phyloP scores from a whole-genome alignment of 306 rosid genomes.

The Morella rubra region DNA sequence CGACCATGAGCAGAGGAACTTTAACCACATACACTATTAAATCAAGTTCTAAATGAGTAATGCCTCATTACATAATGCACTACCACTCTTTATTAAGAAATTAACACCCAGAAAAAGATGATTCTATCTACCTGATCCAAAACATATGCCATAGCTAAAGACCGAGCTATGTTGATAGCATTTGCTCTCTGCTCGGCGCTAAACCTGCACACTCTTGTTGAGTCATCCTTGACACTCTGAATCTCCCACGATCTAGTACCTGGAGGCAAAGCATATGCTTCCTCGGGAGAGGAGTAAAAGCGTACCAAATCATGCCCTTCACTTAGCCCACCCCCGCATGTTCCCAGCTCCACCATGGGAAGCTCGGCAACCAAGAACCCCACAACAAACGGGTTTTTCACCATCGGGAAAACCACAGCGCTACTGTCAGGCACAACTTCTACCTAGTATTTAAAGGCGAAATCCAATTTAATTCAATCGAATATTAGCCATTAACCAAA shows the following conservation, averaged over 20 bases:
- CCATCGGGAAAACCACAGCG: constrained; percentile 88
- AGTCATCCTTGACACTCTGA: constrained; percentile 40
- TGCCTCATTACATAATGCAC: neutral
- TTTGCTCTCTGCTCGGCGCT: constrained; percentile 63
- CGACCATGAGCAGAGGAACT: neutral
- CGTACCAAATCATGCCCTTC: constrained; percentile 35
- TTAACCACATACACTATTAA: neutral
- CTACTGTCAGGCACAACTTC: constrained; percentile 64
- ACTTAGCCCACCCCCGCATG: constrained; percentile 35
- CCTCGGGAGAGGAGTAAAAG: constrained; percentile 35
- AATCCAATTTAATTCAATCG: constrained; percentile 17
- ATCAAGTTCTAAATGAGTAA: neutral
- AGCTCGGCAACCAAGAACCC: constrained; percentile 97
- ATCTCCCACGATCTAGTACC: constrained; percentile 50
- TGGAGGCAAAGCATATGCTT: constrained; percentile 44
- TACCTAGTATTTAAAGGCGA: constrained; percentile 44
- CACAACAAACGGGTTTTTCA: constrained; percentile 91
- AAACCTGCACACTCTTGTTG: constrained; percentile 40
- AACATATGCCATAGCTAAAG: constrained; percentile 89
- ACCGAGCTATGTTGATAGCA: constrained; percentile 76
- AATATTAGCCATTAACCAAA: constrained; percentile 1
- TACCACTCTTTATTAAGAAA: constrained; percentile 8
- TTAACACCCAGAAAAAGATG: neutral
- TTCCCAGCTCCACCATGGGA: constrained; percentile 55
- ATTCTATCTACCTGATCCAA: constrained; percentile 85